These are phyloP conservation scores for Xerocomellus amylosporus DNA, from an alignment of 768 basidiomycete species.

Conservation along the genomic window DNA sequence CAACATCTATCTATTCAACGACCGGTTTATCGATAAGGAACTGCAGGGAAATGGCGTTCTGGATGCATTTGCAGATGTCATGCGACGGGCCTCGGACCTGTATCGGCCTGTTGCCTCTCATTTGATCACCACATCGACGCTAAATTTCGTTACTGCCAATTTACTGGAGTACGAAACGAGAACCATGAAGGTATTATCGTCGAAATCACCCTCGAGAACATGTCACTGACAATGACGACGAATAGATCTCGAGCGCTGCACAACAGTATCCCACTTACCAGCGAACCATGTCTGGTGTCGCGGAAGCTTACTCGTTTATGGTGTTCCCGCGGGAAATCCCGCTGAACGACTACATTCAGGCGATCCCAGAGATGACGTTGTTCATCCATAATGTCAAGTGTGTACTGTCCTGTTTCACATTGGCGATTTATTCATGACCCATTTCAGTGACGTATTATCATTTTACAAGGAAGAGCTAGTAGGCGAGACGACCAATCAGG, in stretches of 20 bases:
- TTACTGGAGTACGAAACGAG: constrained; percentile 33
- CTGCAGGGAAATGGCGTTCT: constrained; percentile 32
- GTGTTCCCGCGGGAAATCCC: constrained; percentile 35
- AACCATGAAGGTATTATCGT: constrained; percentile 24
- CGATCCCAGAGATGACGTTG: constrained; percentile 36
- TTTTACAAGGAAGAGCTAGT: constrained; percentile 42
- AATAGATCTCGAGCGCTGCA: constrained; percentile 23
- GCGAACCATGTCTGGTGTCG: constrained; percentile 32
- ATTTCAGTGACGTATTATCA: constrained; percentile 37
- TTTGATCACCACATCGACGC: constrained; percentile 35
- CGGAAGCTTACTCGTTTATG: constrained; percentile 36
- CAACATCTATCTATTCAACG: constrained; percentile 34
- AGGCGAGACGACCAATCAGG: constrained; percentile 35
- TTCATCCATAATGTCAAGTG: constrained; percentile 39
- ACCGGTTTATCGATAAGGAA: constrained; percentile 27
- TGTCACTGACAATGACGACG: background rate
- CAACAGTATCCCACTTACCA: constrained; percentile 27
- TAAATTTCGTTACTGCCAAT: constrained; percentile 36
- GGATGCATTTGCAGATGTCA: constrained; percentile 33
- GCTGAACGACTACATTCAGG: constrained; percentile 35
- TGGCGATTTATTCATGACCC: background rate
- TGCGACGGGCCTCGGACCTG: constrained; percentile 29
- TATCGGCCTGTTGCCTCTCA: constrained; percentile 32
- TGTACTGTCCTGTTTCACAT: constrained; percentile 5
- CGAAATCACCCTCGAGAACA: background rate